These are phyloP conservation scores for Kwoniella mangroviensis DNA, from an alignment of 768 basidiomycete species.

Conservation along the genomic window DNA sequence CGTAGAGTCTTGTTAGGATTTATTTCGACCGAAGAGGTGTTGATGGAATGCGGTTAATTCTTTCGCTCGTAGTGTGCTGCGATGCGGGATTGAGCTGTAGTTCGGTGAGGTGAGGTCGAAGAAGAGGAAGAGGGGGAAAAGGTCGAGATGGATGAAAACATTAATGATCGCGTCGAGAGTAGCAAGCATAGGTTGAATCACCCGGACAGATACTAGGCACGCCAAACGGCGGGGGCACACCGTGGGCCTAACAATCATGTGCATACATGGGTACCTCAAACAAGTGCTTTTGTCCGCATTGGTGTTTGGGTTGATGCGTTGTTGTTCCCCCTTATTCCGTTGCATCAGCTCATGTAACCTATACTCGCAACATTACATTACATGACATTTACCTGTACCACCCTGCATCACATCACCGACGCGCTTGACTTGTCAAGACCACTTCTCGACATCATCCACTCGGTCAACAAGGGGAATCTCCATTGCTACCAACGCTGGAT, in stretches of 20 bases:
- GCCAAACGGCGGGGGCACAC: too few species aligned
- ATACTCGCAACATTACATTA: not conserved
- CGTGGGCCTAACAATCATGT: too few species aligned
- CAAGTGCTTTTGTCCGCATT: not conserved
- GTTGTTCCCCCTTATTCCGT: not conserved
- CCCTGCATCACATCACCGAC: not conserved
- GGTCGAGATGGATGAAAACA: not conserved
- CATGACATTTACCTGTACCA: not conserved
- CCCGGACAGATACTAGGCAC: not conserved
- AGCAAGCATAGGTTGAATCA: not conserved
- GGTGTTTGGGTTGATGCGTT: not conserved
- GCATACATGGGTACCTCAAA: not conserved
- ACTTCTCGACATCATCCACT: not conserved
- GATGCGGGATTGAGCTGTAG: not conserved
- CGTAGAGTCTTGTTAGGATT: not conserved
- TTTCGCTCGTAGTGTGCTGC: not conserved
- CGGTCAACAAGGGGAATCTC: not conserved
- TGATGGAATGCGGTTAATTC: not conserved
- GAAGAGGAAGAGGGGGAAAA: conserved; percentile 2
- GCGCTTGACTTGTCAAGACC: not conserved
- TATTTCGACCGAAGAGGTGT: not conserved
- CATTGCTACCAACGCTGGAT: too few species aligned
- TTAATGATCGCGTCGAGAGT: conserved; percentile 6
- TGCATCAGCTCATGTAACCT: not conserved
- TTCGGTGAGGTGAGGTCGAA: not conserved